Conservation (phyloP, 1,139 yeast species). For the Kodamaea sp. region DNA sequence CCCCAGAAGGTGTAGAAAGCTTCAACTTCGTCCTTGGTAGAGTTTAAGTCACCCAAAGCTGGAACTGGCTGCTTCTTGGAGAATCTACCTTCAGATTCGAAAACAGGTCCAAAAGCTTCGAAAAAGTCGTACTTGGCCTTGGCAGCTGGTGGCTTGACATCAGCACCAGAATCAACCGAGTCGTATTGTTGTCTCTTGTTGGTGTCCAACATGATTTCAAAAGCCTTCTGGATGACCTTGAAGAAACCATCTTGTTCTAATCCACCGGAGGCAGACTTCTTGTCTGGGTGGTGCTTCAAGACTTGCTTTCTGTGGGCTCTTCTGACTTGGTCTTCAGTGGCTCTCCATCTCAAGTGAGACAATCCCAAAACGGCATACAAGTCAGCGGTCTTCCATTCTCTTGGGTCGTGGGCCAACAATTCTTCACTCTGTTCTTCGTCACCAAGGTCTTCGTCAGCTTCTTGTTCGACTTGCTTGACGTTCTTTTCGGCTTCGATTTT, state of each 20-base stretch:
- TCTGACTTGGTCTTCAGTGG: constrained; percentile 91
- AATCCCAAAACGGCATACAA: constrained; percentile 95
- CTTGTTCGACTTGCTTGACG: constrained; percentile 70
- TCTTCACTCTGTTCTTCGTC: constrained; percentile 77
- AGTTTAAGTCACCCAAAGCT: constrained; percentile 63
- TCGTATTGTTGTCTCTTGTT: constrained; percentile 89
- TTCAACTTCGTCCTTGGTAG: constrained; percentile 84
- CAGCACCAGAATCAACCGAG: constrained; percentile 89
- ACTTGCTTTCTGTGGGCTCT: constrained; percentile 97
- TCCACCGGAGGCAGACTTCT: constrained; percentile 84
- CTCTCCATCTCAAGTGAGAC: constrained; percentile 86
- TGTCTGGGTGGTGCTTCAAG: constrained; percentile 96
- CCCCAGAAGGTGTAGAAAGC: constrained; percentile 90
- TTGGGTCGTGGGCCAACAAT: constrained; percentile 85
- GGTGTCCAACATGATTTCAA: constrained; percentile 85
- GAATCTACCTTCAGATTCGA: constrained; percentile 87
- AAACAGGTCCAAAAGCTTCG: constrained; percentile 91
- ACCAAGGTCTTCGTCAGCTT: constrained; percentile 71
- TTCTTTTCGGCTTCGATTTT: constrained; percentile 90
- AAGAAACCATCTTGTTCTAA: constrained; percentile 95
- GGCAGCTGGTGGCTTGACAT: constrained; percentile 76
- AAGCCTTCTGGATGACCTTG: constrained; percentile 96
- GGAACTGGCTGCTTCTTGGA: constrained; percentile 92
- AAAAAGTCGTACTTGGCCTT: constrained; percentile 73
- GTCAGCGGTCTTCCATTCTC: constrained; percentile 97